phyloP scores from a whole-genome alignment of 2,329 filamentous ascomycete species.

The Talaromyces sp. region DNA sequence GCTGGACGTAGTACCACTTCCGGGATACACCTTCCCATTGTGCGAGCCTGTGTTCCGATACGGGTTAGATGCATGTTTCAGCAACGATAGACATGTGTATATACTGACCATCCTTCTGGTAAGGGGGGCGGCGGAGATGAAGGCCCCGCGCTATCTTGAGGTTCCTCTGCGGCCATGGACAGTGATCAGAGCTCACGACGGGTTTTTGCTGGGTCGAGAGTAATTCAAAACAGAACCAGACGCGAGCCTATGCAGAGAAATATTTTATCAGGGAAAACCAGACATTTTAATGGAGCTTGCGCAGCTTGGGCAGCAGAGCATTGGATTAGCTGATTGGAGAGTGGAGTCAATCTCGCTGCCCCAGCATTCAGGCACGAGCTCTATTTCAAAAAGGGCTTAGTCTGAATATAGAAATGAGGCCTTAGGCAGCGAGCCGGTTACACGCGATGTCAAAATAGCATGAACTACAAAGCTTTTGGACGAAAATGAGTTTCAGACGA shows the following conservation, averaged over 20 bases:
- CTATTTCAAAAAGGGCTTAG: neutral
- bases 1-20: slow-evolving; percentile 41
- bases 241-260: neutral
- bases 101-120: slow-evolving; percentile 39
- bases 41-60: slow-evolving; percentile 30
- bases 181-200: neutral
- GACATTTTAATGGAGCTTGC: slow-evolving; percentile 1
- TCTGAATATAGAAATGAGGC: neutral
- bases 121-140: slow-evolving; percentile 36
- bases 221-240: neutral
- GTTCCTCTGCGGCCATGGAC: slow-evolving; percentile 29
- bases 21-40: slow-evolving; percentile 39
- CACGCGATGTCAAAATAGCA: neutral
- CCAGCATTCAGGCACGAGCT: neutral
- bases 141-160: slow-evolving; percentile 38
- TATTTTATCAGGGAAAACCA: neutral
- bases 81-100: slow-evolving; percentile 3
- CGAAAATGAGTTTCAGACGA: neutral
- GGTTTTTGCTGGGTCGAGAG: too few species aligned
- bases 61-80: neutral
- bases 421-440: neutral
- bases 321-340: neutral
- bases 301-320: slow-evolving; percentile 1
- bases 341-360: slow-evolving; percentile 1
- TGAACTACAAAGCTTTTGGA: neutral